Evolutionary conservation across 2,329 filamentous ascomycete species (phyloP).

Genomic region (Alternaria sp.): DNA sequence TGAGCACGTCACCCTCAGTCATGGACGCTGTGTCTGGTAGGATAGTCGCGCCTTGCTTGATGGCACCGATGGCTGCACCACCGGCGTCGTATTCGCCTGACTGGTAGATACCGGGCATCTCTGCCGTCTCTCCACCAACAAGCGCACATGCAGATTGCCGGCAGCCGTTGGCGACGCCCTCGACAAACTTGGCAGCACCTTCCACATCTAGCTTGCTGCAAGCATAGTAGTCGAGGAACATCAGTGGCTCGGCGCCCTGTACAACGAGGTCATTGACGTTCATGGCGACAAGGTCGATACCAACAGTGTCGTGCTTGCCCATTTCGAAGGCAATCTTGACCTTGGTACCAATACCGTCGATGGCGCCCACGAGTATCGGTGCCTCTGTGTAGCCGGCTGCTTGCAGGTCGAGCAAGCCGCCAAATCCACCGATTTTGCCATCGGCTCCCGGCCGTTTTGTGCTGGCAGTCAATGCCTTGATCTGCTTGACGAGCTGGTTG

Average conservation of each 20-base stretch:
- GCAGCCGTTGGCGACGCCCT: conserved; percentile 89
- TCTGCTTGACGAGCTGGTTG: conserved; percentile 89
- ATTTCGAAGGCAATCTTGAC: conserved; percentile 93
- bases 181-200: conserved; percentile 83
- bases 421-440: conserved; percentile 94
- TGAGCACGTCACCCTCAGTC: conserved; percentile 80
- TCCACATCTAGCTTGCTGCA: conserved; percentile 85
- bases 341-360: conserved; percentile 96
- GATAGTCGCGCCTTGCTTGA: conserved; percentile 69
- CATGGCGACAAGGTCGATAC: conserved; percentile 97
- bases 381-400: conserved; percentile 76
- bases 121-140: conserved; percentile 96
- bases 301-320: conserved; percentile 90
- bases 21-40: conserved; percentile 81
- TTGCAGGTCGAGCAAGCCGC: conserved; percentile 82
- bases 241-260: conserved; percentile 91
- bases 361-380: conserved; percentile 89
- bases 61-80: conserved; percentile 86
- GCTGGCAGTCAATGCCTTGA: conserved; percentile 87
- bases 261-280: conserved; percentile 98
- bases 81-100: conserved; percentile 92
- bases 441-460: conserved; percentile 88
- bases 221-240: conserved; percentile 98
- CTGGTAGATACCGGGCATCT: conserved; percentile 96
- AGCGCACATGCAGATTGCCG: conserved; percentile 84